Evolutionary conservation across 2,329 filamentous ascomycete genomes (phyloP).

Genomic region (Leptographium lundbergii): DNA sequence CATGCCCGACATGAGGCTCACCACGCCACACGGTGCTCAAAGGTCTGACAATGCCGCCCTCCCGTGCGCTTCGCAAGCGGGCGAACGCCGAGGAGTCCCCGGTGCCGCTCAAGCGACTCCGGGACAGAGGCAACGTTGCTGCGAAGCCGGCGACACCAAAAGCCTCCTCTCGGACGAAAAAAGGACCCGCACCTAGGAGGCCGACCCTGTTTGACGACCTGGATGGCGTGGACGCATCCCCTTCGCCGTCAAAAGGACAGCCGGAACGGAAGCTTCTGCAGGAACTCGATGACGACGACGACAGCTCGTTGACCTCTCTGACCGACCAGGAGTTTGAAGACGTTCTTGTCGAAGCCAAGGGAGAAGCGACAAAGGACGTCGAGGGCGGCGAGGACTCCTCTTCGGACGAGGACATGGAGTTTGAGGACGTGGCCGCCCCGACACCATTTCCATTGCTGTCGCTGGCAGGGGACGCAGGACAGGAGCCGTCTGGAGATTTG

Average conservation of each 20-base stretch:
- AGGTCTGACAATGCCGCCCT: constrained; percentile 34
- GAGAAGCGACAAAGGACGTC: constrained; percentile 11
- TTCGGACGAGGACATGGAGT: constrained; percentile 39
- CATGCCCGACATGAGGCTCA: not conserved
- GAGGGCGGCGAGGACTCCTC: constrained; percentile 19
- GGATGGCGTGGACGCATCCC: constrained; percentile 34
- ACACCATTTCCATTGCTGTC: constrained; percentile 18
- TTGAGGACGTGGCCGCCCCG: constrained; percentile 40
- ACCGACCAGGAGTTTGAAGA: constrained; percentile 48
- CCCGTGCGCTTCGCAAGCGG: constrained; percentile 54
- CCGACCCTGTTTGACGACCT: constrained; percentile 49
- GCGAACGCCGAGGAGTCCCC: constrained; percentile 32
- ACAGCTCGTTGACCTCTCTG: constrained; percentile 36
- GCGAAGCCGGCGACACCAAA: not conserved
- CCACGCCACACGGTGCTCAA: not conserved
- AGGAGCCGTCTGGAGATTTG: constrained; percentile 50
- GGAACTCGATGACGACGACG: constrained; percentile 20
- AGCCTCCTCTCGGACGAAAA: not conserved
- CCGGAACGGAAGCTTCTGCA: constrained; percentile 23
- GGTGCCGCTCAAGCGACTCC: constrained; percentile 19
- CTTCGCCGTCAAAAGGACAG: constrained; percentile 26
- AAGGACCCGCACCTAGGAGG: constrained; percentile 29
- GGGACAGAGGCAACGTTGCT: constrained; percentile 6
- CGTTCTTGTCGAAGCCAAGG: constrained; percentile 19
- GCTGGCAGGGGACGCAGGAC: constrained; percentile 21